These are phyloP conservation scores for Vaccinium myrtillus DNA, from an alignment of 148 eudicot genomes.

Conservation along the genomic window DNA sequence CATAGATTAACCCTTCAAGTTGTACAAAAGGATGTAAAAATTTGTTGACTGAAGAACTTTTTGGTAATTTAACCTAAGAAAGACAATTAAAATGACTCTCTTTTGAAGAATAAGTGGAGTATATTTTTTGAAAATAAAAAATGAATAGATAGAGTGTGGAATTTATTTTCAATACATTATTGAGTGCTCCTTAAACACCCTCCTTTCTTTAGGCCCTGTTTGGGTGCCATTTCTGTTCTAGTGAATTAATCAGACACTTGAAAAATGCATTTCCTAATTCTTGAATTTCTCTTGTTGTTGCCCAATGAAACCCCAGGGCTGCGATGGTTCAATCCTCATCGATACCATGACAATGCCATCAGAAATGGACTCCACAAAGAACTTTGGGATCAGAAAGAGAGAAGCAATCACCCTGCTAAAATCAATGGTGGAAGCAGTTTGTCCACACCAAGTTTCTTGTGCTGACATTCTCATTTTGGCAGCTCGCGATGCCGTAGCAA, in stretches of 20 bases:
- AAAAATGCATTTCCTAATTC: too few species aligned
- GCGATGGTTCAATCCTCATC: constrained; percentile 63
- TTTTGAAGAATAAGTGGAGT: too few species aligned
- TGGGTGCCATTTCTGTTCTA: neutral
- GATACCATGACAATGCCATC: constrained; percentile 6
- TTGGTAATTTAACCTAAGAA: too few species aligned
- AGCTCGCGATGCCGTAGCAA: constrained; percentile 43
- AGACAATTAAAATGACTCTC: too few species aligned
- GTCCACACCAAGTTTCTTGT: constrained; percentile 53
- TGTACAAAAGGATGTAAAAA: too few species aligned
- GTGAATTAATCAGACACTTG: neutral
- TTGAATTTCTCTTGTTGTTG: neutral
- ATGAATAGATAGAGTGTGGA: too few species aligned
- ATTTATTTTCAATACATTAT: too few species aligned
- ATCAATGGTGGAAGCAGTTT: constrained; percentile 36
- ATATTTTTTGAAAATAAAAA: too few species aligned
- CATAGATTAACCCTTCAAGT: too few species aligned
- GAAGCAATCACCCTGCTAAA: constrained; percentile 36
- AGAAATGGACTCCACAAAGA: constrained; percentile 39
- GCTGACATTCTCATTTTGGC: constrained; percentile 56
- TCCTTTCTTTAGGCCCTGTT: too few species aligned
- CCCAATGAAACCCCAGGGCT: constrained; percentile 33
- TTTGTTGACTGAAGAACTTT: too few species aligned
- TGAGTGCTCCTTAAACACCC: too few species aligned
- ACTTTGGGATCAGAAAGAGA: constrained; percentile 49